Conservation (phyloP, 1,284 basidiomycete species). For the Ganoderma lucidum region DNA sequence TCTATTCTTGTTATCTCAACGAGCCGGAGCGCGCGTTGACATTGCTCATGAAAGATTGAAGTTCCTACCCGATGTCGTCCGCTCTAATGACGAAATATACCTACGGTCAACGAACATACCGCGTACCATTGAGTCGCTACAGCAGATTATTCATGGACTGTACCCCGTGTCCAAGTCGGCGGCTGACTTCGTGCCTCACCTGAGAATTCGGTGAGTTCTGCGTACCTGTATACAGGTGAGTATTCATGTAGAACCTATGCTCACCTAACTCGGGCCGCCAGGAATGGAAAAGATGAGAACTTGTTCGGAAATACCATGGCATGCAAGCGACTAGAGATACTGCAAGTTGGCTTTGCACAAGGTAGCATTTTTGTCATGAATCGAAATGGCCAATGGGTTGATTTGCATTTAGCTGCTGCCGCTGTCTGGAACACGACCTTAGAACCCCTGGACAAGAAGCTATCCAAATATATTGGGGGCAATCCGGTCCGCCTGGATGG, state of each 20-base stretch:
- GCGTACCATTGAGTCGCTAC: conserved; percentile 80
- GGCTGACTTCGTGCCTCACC: conserved; percentile 53
- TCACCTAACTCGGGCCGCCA: conserved; percentile 35
- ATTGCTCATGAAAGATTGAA: conserved; percentile 53
- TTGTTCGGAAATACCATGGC: conserved; percentile 72
- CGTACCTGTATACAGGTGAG: conserved; percentile 7
- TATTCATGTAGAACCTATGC: neutral
- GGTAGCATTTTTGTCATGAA: conserved; percentile 42
- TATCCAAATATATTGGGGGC: conserved; percentile 77
- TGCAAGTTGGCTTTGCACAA: conserved; percentile 69
- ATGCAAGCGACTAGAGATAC: conserved; percentile 71
- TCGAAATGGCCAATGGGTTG: neutral
- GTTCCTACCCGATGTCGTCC: conserved; percentile 66
- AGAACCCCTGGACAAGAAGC: conserved; percentile 65
- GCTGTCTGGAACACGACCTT: conserved; percentile 71
- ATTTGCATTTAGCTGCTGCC: conserved; percentile 62
- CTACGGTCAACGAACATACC: conserved; percentile 80
- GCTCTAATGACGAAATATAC: conserved; percentile 61
- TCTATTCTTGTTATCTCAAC: neutral
- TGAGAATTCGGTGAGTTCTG: conserved; percentile 61
- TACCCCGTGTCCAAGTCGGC: conserved; percentile 66
- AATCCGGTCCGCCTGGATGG: conserved; percentile 79
- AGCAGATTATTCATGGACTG: conserved; percentile 77
- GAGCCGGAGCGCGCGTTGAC: conserved; percentile 6
- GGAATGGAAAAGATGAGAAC: conserved; percentile 78